Evolutionary conservation across 768 basidiomycete genomes (phyloP), one percentile per base, ranked within the genome.

Genomic region (Suillus plorans): DNA sequence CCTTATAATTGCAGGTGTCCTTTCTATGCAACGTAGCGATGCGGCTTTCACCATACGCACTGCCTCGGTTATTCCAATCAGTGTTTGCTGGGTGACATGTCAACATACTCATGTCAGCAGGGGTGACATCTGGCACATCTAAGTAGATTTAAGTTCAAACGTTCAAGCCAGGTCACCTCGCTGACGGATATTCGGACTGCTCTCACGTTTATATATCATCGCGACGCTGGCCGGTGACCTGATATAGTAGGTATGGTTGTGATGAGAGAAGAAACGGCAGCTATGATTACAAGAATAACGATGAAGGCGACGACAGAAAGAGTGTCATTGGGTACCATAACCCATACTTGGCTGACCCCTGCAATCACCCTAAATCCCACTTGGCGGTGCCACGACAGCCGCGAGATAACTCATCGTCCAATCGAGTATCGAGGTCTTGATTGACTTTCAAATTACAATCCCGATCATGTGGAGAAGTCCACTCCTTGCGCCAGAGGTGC

Each of bases 401-500:
- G 62, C 62, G 25, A 53, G 37, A 62, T 53, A 16, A 39, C 57
- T 28, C 37, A 16, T 56, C 28, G 60, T 28, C 60, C 42, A 58
- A 53, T 53, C 50, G n/a, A 62, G 52, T 25, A 14, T 39, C 20
- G 2, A 62, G n/a, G 55, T 60, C 55, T 58, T 39, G 22, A 16
- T 36, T 13, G 55, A 57, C 41, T 49, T 64, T 28, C 31, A 64
- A 64, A 60, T 62, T 64, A 28, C 41, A 18, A 44, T 31, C 56
- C 39, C 3, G 8, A 22, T 73, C 78, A 86, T 42, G 83, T 69
- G 37, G 84, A 75, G 78, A 99, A 99, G 68, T 85, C 87, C 66
- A 99, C 95, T 9, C 96, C 96, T 77, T 99, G 96, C 0, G 96
- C 96, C 42, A 99, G 81, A 10, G 93, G 95, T 52, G 94, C 89